phyloP scores from a whole-genome alignment of 345 rosid species.

The Rhodamnia rubescens region DNA sequence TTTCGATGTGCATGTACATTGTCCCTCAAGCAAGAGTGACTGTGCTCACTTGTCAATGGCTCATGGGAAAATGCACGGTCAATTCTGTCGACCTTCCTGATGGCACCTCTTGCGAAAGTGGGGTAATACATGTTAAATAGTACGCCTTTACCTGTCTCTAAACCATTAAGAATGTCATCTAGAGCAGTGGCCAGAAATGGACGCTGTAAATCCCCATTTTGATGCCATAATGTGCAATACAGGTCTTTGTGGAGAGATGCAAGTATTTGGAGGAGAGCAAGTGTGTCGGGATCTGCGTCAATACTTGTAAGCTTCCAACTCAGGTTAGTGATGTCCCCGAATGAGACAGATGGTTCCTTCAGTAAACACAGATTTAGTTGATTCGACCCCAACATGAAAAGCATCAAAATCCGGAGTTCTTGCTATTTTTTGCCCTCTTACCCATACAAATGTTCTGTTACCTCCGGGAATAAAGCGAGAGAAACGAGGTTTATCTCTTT shows the following conservation, averaged over 20 bases:
- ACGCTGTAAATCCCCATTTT: background rate
- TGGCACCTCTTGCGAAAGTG: conserved; percentile 62
- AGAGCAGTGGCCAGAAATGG: background rate
- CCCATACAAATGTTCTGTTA: background rate
- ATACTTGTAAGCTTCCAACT: conserved; percentile 92
- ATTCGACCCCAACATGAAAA: background rate
- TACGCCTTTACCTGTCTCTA: background rate
- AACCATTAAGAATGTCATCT: background rate
- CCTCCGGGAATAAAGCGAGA: background rate
- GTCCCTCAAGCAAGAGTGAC: conserved; percentile 67
- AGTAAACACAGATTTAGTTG: background rate
- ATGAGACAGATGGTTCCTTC: background rate
- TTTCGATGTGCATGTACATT: background rate
- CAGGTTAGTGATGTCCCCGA: conserved; percentile 31
- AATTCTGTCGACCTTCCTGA: conserved; percentile 69
- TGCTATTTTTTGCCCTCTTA: background rate
- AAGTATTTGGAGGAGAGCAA: conserved; percentile 89
- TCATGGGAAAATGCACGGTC: conserved; percentile 68
- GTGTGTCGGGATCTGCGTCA: conserved; percentile 72
- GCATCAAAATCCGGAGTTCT: background rate
- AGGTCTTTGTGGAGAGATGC: conserved; percentile 92
- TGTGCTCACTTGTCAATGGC: conserved; percentile 86
- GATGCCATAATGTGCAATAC: background rate
- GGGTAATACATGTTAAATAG: conserved; percentile 25
- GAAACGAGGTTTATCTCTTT: background rate